These are phyloP conservation scores for Volvox carteri DNA, from an alignment of 163 green algal genomes.

Conservation along the genomic window DNA sequence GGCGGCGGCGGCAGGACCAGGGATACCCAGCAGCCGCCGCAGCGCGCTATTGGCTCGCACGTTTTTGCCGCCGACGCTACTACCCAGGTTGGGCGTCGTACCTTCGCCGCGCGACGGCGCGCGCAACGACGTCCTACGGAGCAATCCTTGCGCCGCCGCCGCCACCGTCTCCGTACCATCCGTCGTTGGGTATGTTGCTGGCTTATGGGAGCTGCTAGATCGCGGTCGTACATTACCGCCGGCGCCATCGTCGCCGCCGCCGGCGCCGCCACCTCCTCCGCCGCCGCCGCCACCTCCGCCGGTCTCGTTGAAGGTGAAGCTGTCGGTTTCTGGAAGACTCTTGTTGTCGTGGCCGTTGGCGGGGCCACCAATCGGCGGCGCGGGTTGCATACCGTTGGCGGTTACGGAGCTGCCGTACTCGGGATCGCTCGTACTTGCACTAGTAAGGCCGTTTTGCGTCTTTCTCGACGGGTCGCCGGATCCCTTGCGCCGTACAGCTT, in stretches of 20 bases:
- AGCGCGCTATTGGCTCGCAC: not conserved
- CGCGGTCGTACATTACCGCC: not conserved
- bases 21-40: constrained; percentile 4
- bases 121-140: not conserved
- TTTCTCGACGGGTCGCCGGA: not conserved
- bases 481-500: not conserved
- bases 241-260: not conserved
- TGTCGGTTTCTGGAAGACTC: not conserved
- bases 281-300: not conserved
- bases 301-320: constrained; percentile 16
- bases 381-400: not conserved
- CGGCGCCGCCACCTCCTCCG: not conserved
- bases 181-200: not conserved
- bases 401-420: not conserved
- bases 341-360: not conserved
- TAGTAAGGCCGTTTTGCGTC: not conserved
- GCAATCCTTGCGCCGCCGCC: not conserved
- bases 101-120: not conserved
- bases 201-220: not conserved
- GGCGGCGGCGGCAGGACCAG: not conserved
- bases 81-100: not conserved
- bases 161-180: not conserved
- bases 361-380: not conserved
- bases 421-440: not conserved
- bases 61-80: not conserved